phyloP scores from a whole-genome alignment of 768 basidiomycete genomes.

The Mycena filopes region DNA sequence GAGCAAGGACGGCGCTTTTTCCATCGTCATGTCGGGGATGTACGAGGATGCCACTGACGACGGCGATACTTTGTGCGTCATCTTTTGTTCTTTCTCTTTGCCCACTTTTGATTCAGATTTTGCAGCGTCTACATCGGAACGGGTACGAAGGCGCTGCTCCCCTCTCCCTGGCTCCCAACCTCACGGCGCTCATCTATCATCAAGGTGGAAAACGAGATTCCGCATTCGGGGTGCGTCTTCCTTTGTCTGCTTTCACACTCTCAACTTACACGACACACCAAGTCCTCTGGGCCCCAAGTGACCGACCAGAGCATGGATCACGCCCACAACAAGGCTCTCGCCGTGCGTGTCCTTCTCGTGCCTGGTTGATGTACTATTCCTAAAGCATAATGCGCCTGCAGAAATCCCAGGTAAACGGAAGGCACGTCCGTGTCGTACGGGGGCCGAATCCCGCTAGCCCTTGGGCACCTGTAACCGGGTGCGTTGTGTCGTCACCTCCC shows the following conservation, averaged over 20 bases:
- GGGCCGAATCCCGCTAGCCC: constrained; percentile 2
- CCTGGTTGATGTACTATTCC: too few relatives aligned
- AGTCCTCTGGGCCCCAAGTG: constrained; percentile 14
- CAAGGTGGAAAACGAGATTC: constrained; percentile 17
- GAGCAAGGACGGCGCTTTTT: constrained; percentile 18
- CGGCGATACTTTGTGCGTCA: constrained; percentile 20
- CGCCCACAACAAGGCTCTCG: constrained; percentile 2
- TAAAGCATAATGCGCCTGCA: not conserved
- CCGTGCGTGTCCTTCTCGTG: not conserved
- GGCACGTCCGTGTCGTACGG: constrained; percentile 7
- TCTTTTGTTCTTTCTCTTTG: not conserved
- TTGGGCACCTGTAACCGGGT: constrained; percentile 10
- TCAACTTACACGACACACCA: not conserved
- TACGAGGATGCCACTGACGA: constrained; percentile 16
- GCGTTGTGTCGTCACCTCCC: not conserved
- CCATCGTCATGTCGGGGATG: constrained; percentile 14
- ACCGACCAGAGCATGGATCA: constrained; percentile 20
- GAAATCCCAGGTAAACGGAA: constrained; percentile 10
- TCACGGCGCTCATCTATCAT: too few relatives aligned
- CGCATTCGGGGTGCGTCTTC: constrained; percentile 5
- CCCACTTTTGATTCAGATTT: not conserved
- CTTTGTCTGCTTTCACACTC: not conserved
- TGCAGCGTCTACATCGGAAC: constrained; percentile 16
- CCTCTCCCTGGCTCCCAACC: not conserved
- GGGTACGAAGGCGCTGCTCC: not conserved